phyloP scores from a whole-genome alignment of 768 basidiomycete species.

The Rhodocollybia butyracea region DNA sequence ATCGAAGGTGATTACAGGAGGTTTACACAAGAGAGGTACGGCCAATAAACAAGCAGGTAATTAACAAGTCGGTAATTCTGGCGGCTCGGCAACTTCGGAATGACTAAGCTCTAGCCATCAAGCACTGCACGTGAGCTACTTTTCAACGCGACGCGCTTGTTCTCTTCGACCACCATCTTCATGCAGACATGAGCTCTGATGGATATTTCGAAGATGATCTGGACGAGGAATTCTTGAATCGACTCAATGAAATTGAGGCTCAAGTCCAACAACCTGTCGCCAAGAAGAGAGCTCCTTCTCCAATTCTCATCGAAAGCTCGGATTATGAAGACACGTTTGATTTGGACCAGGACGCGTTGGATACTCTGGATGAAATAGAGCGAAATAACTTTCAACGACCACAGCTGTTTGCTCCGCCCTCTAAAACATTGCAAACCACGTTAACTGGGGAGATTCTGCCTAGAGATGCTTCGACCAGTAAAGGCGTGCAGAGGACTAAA shows the following conservation, averaged over 20 bases:
- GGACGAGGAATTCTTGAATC: constrained; percentile 53
- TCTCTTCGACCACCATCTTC: background rate
- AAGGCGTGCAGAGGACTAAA: constrained; percentile 28
- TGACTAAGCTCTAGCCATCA: no score
- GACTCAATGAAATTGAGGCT: constrained; percentile 73
- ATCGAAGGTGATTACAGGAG: constrained; percentile 29
- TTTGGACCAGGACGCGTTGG: constrained; percentile 57
- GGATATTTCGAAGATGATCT: constrained; percentile 68
- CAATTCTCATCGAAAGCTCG: constrained; percentile 12
- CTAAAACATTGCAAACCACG: constrained; percentile 52
- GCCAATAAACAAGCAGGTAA: no score
- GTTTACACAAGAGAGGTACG: background rate
- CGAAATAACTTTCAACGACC: constrained; percentile 43
- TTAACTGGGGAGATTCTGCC: constrained; percentile 60
- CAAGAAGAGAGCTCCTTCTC: constrained; percentile 13
- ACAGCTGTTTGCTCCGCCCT: constrained; percentile 34
- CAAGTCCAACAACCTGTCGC: constrained; percentile 30
- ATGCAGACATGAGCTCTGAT: constrained; percentile 65
- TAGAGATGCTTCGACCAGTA: constrained; percentile 27
- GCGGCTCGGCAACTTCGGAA: background rate
- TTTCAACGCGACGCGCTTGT: background rate
- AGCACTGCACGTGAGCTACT: no score
- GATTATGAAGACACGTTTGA: constrained; percentile 41
- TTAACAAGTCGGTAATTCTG: background rate
- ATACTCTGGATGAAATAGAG: constrained; percentile 50